phyloP scores from a whole-genome alignment of 169 alveolate genomes.

The Plasmodium inui region DNA sequence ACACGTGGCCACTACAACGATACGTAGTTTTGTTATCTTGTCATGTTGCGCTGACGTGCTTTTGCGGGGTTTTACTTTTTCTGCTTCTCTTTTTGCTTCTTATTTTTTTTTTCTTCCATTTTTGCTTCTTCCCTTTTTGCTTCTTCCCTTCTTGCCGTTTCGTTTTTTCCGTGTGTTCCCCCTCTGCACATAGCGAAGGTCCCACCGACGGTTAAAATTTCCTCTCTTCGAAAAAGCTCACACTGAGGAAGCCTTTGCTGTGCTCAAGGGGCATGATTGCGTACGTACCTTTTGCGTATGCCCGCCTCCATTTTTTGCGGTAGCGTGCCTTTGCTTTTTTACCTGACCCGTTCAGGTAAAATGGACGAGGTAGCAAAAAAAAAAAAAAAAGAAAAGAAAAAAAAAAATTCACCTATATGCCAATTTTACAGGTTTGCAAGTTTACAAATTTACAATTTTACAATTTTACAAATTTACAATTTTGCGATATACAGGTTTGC shows the following conservation, averaged over 20 bases:
- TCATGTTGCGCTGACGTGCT: not conserved
- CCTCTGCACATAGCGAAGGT: not conserved
- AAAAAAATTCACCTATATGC: not conserved
- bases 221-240: not conserved
- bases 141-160: not conserved
- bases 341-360: slow-evolving; percentile 8
- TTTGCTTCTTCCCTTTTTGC: not conserved
- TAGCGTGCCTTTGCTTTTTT: not conserved
- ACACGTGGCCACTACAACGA: not conserved
- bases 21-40: not conserved
- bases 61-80: not conserved
- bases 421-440: not conserved
- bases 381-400: slow-evolving; percentile 1
- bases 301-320: not conserved
- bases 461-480: not conserved
- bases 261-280: not conserved
- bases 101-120: not conserved
- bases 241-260: not conserved
- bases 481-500: not conserved
- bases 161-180: not conserved
- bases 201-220: not conserved
- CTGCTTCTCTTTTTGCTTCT: not conserved
- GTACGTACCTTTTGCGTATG: not conserved
- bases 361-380: not conserved
- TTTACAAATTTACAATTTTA: not conserved